Evolutionary conservation across 2,329 filamentous ascomycete species (phyloP).

Genomic region (Fusarium beomiforme): DNA sequence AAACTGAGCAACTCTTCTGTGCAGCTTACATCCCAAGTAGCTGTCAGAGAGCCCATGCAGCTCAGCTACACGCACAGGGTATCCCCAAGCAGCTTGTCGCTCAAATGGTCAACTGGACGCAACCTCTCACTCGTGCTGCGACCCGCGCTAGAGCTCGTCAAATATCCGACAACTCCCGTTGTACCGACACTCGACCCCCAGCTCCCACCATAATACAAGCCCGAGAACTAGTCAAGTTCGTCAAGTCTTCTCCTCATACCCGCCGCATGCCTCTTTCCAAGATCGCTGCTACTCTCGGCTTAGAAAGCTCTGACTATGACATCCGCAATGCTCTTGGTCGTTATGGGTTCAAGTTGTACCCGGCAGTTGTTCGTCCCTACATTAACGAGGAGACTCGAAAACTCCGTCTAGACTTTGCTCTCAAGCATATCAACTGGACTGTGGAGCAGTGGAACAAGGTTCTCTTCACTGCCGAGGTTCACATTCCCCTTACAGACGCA

Average conservation of each 20-base stretch:
- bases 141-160: neutral
- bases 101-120: neutral
- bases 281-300: conserved; percentile 10
- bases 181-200: neutral
- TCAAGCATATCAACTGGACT: conserved; percentile 17
- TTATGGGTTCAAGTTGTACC: conserved; percentile 18
- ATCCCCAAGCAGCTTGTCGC: neutral
- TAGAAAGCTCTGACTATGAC: conserved; percentile 3
- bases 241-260: conserved; percentile 12
- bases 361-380: conserved; percentile 9
- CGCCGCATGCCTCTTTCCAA: conserved; percentile 10
- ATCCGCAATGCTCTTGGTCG: conserved; percentile 15
- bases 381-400: conserved; percentile 16
- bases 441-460: conserved; percentile 25
- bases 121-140: neutral
- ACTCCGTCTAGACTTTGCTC: conserved; percentile 20
- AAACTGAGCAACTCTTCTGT: conserved; percentile 1
- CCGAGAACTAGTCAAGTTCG: conserved; percentile 11
- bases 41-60: neutral
- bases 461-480: conserved; percentile 15
- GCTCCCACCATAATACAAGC: conserved; percentile 1
- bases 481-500: neutral
- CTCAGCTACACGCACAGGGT: neutral
- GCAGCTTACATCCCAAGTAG: neutral
- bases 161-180: neutral